Evolutionary conservation across 768 basidiomycete species (phyloP), one percentile per base, ranked within the genome.

Genomic region (Kwoniella europaea): DNA sequence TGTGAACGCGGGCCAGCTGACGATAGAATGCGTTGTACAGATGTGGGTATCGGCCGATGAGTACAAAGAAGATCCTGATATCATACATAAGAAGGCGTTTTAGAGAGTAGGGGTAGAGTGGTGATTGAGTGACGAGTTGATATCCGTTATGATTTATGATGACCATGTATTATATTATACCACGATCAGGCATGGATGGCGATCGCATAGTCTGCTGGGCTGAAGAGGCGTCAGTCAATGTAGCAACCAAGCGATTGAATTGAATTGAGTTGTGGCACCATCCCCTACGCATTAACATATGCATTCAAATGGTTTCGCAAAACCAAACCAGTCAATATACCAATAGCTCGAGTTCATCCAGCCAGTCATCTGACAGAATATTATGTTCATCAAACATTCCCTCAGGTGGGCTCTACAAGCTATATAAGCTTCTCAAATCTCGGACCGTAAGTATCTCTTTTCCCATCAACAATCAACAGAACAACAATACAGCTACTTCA

Each of bases 1-100:
- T 53, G 64, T 53, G 27, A 75, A 46, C 18, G 55, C 74, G 61
- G 59, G 41, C 35, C 35, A 65, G 66, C 63, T 71, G 57, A 72
- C 29, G 50, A n/a, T 41, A 35, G 16, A 52, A 0, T 29, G 18
- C 56, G 6, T 44, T 9, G 1, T 4, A 2, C 68, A 97, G 94
- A 98, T 99, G 96, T 99, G 97, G 96, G 93, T 99, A 62, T 95
- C 94, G 57, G 94, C 95, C 50, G 96, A 99, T 84, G 97, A 98
- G 85, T 98, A 98, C 82, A 94, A 97, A 84, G 96, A 99, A 84
- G 96, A 98, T 85, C 95, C 96, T 65, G 95, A 98, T 80, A 92
- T 98, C 79, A 98, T 98, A 80, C 95, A 97, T 85, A 95, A 93
- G 85, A 96, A 96, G 85, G 88, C 91, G 68, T 82, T 84, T 71